Conservation (phyloP, 2,329 filamentous ascomycete species). For the Colletotrichum eremochloae region DNA sequence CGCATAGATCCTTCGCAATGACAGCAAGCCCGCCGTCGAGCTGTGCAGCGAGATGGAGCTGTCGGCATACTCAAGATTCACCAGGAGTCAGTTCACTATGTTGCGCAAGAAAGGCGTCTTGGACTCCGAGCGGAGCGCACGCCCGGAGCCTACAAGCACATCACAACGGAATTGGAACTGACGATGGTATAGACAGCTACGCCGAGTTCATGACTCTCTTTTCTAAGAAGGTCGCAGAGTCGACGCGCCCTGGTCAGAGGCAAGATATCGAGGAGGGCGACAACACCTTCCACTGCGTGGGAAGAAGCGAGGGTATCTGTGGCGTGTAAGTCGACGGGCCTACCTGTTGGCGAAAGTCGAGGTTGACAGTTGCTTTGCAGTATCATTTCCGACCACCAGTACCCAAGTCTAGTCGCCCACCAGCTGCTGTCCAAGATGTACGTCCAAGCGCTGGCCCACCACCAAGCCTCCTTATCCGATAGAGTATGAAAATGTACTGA, state of each 20-base stretch:
- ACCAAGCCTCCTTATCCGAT: not conserved
- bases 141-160: no score
- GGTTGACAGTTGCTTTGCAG: conserved; percentile 17
- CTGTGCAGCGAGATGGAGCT: conserved; percentile 83
- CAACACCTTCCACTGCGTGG: conserved; percentile 85
- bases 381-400: conserved; percentile 82
- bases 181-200: conserved; percentile 33
- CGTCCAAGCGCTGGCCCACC: conserved; percentile 1
- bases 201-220: conserved; percentile 83
- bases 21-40: conserved; percentile 80
- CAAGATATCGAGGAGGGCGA: conserved; percentile 89
- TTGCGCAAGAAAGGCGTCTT: not conserved
- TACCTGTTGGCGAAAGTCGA: not conserved
- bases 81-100: conserved; percentile 67
- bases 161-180: conserved; percentile 15
- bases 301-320: conserved; percentile 79
- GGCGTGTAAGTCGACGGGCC: conserved; percentile 61
- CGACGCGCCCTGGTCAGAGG: conserved; percentile 83
- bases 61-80: conserved; percentile 84
- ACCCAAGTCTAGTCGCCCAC: conserved; percentile 84
- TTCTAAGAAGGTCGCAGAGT: conserved; percentile 87
- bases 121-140: not conserved
- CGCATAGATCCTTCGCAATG: conserved; percentile 83
- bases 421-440: conserved; percentile 80
- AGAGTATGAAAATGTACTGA: not conserved